These are phyloP conservation scores for Termitomyces sp. DNA, from an alignment of 768 basidiomycete genomes.

Conservation along the genomic window DNA sequence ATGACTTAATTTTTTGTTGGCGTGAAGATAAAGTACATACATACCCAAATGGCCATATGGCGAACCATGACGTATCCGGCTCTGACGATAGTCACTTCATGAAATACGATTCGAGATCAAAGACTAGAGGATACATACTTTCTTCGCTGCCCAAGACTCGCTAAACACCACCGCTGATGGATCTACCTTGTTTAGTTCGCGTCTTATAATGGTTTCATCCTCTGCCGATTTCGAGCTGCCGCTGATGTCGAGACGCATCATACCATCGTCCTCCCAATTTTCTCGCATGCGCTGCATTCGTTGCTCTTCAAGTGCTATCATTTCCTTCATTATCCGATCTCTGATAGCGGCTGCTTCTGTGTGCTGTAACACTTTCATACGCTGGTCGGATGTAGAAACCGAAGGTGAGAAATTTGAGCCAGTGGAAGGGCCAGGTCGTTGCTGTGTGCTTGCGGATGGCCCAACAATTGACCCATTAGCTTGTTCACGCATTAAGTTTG, in stretches of 20 bases:
- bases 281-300: constrained; percentile 90
- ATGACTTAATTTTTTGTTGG: not conserved
- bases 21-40: constrained; percentile 13
- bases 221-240: constrained; percentile 64
- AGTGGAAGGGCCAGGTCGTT: constrained; percentile 19
- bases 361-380: constrained; percentile 65
- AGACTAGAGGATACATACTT: constrained; percentile 38
- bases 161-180: constrained; percentile 95
- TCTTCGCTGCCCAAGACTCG: constrained; percentile 93
- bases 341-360: constrained; percentile 87
- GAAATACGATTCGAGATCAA: not conserved
- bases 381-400: constrained; percentile 26
- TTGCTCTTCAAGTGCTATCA: constrained; percentile 95
- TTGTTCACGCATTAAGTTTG: constrained; percentile 61
- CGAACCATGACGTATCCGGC: constrained; percentile 86
- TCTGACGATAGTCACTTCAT: constrained; percentile 32
- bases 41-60: constrained; percentile 93
- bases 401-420: constrained; percentile 35
- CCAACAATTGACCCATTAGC: constrained; percentile 17
- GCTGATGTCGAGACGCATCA: constrained; percentile 51
- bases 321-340: constrained; percentile 97
- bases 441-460: constrained; percentile 3
- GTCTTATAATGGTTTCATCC: constrained; percentile 90
- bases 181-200: constrained; percentile 91
- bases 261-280: constrained; percentile 58